A percentile compares a stretch with the other conserved stretches of the same genome.
phyloP scores from a whole-genome alignment of 2,329 filamentous ascomycete genomes.

The Alternaria consortialis region DNA sequence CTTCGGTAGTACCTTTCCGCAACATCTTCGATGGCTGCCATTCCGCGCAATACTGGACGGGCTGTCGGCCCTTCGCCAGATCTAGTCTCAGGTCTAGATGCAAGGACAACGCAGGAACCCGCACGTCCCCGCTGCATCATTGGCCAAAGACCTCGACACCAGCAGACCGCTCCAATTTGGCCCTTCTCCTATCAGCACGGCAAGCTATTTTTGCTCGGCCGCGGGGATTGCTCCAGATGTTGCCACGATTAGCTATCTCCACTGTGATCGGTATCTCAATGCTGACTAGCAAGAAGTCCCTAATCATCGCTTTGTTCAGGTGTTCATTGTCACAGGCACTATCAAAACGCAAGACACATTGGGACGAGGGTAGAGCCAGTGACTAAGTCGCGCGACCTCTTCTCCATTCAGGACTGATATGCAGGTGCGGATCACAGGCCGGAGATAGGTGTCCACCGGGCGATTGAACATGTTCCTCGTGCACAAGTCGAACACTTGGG shows the following conservation, averaged over 20 bases:
- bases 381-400: slow-evolving; percentile 11
- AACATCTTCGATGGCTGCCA: slow-evolving; percentile 8
- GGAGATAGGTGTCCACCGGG: slow-evolving; percentile 16
- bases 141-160: slow-evolving; percentile 13
- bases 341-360: not conserved
- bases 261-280: slow-evolving; percentile 4
- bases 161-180: slow-evolving; percentile 17
- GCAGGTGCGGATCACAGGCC: slow-evolving; percentile 12
- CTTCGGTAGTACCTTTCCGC: slow-evolving; percentile 4
- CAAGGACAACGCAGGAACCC: slow-evolving; percentile 38
- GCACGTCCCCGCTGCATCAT: slow-evolving; percentile 17
- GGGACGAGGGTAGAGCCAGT: too few relatives aligned
- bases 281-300: slow-evolving; percentile 1
- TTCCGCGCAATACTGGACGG: slow-evolving; percentile 3
- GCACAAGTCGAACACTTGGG: slow-evolving; percentile 28
- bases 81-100: slow-evolving; percentile 31
- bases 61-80: slow-evolving; percentile 15
- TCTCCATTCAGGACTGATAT: slow-evolving; percentile 11
- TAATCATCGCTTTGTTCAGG: slow-evolving; percentile 14
- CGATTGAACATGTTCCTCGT: slow-evolving; percentile 18
- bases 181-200: slow-evolving; percentile 21
- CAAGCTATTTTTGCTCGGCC: slow-evolving; percentile 27
- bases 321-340: slow-evolving; percentile 10
- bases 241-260: slow-evolving; percentile 5
- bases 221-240: slow-evolving; percentile 13